A percentile compares a stretch with the other conserved stretches of the same genome.
phyloP scores from a whole-genome alignment of 257 asterid species.

The Eucommia ulmoides region DNA sequence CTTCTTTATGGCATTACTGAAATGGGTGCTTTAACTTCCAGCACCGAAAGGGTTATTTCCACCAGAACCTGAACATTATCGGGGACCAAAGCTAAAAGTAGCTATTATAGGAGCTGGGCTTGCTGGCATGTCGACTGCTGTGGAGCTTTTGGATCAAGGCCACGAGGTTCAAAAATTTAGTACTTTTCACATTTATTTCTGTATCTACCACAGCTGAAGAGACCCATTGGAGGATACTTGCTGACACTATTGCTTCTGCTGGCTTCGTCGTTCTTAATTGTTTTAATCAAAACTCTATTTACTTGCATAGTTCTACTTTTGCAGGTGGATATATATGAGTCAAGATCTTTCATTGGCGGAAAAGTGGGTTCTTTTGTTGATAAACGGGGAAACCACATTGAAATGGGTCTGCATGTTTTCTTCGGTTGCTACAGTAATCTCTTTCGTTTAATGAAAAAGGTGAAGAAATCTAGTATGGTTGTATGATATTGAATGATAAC shows the following conservation, averaged over 20 bases:
- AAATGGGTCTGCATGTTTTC: conserved; percentile 98
- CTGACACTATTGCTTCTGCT: not conserved
- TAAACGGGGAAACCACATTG: conserved; percentile 81
- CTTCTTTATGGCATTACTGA: conserved; percentile 2
- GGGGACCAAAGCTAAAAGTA: conserved; percentile 94
- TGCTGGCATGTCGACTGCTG: conserved; percentile 99
- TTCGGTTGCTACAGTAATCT: conserved; percentile 98
- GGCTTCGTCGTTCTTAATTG: not conserved
- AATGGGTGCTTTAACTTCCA: conserved; percentile 23
- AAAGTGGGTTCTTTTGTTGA: conserved; percentile 99
- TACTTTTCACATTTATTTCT: not conserved
- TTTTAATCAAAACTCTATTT: not conserved
- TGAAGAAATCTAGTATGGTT: too few relatives aligned
- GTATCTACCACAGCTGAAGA: not conserved
- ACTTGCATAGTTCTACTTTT: conserved; percentile 10
- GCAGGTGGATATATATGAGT: conserved; percentile 97
- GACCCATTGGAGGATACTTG: not conserved
- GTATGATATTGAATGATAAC: too few relatives aligned
- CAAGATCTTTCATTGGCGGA: conserved; percentile 86
- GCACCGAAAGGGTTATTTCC: conserved; percentile 99
- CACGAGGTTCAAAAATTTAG: conserved; percentile 97
- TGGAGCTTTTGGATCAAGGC: conserved; percentile 99
- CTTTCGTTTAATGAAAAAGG: conserved; percentile 96
- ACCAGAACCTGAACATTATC: conserved; percentile 86
- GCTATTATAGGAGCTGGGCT: conserved; percentile 97